Percentiles rank a stretch among this genome's conserved stretches.
Conservation (phyloP, 805 yeast genomes). For the Zygoascus flipseniorum region DNA sequence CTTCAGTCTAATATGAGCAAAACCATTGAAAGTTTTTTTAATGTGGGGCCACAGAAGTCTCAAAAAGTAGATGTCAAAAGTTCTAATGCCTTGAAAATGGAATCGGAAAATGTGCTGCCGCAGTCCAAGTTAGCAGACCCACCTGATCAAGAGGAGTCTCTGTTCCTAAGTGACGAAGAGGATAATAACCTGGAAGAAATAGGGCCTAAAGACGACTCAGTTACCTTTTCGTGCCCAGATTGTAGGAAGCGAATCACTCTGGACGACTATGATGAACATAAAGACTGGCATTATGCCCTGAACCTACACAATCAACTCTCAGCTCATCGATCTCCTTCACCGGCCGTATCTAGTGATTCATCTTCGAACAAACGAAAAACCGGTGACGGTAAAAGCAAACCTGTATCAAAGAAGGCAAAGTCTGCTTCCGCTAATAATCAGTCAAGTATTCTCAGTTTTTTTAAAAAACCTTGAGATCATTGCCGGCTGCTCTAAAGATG, state of each 20-base stretch:
- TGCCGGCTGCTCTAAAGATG: too few relatives aligned
- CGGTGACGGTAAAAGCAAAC: neutral
- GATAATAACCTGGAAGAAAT: neutral
- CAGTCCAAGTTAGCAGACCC: neutral
- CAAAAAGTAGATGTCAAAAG: neutral
- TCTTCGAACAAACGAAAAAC: neutral
- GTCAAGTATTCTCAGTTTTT: neutral
- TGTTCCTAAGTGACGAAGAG: constrained; percentile 14
- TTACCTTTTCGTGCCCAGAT: constrained; percentile 19
- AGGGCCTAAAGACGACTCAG: neutral
- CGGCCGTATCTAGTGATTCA: neutral
- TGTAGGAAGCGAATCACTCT: constrained; percentile 20
- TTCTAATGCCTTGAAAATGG: neutral
- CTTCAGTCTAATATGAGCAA: neutral
- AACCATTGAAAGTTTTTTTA: constrained; percentile 1
- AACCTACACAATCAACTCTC: neutral
- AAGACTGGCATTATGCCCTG: constrained; percentile 35
- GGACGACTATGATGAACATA: constrained; percentile 25
- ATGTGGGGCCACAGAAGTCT: neutral
- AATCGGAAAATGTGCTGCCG: neutral
- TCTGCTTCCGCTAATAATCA: neutral
- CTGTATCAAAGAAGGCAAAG: neutral
- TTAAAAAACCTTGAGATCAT: neutral
- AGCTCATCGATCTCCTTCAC: neutral
- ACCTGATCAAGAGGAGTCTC: constrained; percentile 1